Base-by-base conservation (phyloP, 148 eudicot species). In the Camellia lanceoleosa region DNA sequence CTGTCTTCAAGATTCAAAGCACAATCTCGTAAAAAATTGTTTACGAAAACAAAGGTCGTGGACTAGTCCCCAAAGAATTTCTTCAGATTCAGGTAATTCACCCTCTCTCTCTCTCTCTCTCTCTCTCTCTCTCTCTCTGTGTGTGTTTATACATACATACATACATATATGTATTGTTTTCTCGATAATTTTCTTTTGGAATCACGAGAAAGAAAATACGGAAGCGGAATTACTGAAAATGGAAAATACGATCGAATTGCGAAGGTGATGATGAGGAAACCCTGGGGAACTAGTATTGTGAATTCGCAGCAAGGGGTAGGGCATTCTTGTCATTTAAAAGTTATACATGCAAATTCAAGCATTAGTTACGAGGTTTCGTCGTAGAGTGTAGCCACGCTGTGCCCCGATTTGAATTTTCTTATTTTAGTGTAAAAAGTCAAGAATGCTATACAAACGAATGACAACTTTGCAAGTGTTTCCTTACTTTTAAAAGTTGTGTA, bases 51-150 rank as follows among this genome's bases (percentile, higher is more conserved):
- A 16, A 68, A 42, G 72, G 7, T 68, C 51, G 43, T 74, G 6
- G 54, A 75, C 41, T 75, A 61, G 30, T 67, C 16, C 2, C 47
- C 66, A 41, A 20, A 60, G 5, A 75, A 46, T 9, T 61, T 75
- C 55, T 3, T 56, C 19, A 58, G 41, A 46, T 75, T 75, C 78
- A 75, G 78, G 78, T 74, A 18, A 74, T 2, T 11, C 74, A 1
- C 23, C 8, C 56, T n/a, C n/a, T n/a, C n/a, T n/a, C n/a, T n/a
- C n/a, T n/a, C n/a, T 47, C 73, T 9, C 55, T 19, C 75, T 12
- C 60, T 61, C 78, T 60, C 75, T 73, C 75, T 72, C 46, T 68
- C 49, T 68, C 55, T 71, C 13, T 73, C 43, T 52, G 11, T 44
- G 0, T 11, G 16, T 60, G 43, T 75, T 43, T 75, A 60, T 58